Conservation (phyloP, 495 filamentous ascomycete genomes). For the Penicillium salamii region DNA sequence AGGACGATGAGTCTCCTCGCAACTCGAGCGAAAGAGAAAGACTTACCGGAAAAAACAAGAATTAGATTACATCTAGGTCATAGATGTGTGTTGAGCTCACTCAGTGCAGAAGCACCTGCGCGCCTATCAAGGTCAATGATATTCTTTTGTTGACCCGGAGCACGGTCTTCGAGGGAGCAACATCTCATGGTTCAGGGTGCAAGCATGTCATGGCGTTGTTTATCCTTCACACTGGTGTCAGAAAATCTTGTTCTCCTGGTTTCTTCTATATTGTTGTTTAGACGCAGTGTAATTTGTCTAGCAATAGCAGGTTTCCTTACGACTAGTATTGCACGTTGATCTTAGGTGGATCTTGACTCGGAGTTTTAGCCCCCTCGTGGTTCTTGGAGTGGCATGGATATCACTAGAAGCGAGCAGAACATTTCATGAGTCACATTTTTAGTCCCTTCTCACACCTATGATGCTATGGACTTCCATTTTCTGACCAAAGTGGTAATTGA, state of each 20-base stretch:
- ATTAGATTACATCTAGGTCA: neutral
- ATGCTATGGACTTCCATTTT: too few species aligned
- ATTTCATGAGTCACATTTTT: too few species aligned
- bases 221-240: slow-evolving; percentile 10
- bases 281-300: slow-evolving; percentile 2
- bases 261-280: slow-evolving; percentile 11
- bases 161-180: neutral
- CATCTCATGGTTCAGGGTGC: slow-evolving; percentile 8
- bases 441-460: too few species aligned
- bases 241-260: slow-evolving; percentile 10
- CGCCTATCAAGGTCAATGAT: neutral
- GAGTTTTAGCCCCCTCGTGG: too few species aligned
- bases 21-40: slow-evolving; percentile 57
- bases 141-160: neutral
- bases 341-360: too few species aligned
- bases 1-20: slow-evolving; percentile 56
- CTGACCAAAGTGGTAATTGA: too few species aligned
- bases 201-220: slow-evolving; percentile 31
- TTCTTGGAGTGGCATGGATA: too few species aligned
- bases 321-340: too few species aligned
- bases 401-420: too few species aligned
- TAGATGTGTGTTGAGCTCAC: neutral
- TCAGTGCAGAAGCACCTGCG: neutral
- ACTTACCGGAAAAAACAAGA: slow-evolving; percentile 53
- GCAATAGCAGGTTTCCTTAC: neutral